Evolutionary conservation across 2,329 filamentous ascomycete species (phyloP).

Genomic region (Apiospora kogelbergensis): DNA sequence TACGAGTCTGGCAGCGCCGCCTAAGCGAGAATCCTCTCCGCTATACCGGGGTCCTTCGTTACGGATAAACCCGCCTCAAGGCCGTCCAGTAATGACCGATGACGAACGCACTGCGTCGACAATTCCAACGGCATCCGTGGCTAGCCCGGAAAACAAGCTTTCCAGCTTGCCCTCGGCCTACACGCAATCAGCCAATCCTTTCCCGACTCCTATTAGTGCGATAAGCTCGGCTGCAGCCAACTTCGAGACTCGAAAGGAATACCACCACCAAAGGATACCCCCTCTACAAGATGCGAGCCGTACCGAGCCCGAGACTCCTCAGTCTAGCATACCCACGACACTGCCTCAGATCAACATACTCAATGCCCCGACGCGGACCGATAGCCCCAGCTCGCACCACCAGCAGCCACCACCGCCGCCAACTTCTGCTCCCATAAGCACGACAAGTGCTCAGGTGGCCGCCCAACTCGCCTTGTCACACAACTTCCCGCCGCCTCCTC

Average conservation of each 20-base stretch:
- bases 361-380: constrained; percentile 46
- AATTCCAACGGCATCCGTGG: constrained; percentile 55
- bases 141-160: constrained; percentile 63
- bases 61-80: constrained; percentile 63
- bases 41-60: constrained; percentile 62
- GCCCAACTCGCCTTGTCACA: constrained; percentile 61
- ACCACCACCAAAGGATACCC: constrained; percentile 53
- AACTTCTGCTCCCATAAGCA: constrained; percentile 32
- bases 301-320: constrained; percentile 54
- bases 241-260: constrained; percentile 45
- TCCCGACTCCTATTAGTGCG: constrained; percentile 64
- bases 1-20: constrained; percentile 23
- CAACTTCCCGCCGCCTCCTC: constrained; percentile 39
- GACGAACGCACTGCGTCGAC: constrained; percentile 63
- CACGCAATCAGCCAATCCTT: constrained; percentile 50
- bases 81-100: constrained; percentile 53
- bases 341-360: constrained; percentile 60
- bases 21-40: constrained; percentile 57
- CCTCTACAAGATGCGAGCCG: constrained; percentile 60
- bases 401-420: constrained; percentile 26
- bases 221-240: constrained; percentile 35
- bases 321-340: constrained; percentile 41
- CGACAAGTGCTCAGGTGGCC: constrained; percentile 52
- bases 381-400: constrained; percentile 39
- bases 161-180: constrained; percentile 52